Evolutionary conservation across 2,329 filamentous ascomycete species (phyloP).

Genomic region (Ceratocystis harringtonii): DNA sequence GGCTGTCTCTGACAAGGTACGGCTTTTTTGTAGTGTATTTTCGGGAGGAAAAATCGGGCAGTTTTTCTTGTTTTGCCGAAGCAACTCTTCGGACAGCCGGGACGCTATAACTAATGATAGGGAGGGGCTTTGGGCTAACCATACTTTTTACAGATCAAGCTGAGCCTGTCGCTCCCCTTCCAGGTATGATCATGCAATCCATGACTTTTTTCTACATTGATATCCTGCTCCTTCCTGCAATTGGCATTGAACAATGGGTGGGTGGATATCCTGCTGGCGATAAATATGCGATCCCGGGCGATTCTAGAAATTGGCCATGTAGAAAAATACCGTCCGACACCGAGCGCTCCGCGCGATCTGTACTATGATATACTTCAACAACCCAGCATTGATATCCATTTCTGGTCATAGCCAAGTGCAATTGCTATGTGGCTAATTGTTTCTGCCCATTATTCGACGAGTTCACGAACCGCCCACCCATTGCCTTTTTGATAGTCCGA

Average conservation of each 20-base stretch:
- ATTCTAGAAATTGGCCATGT: not conserved
- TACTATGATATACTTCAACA: constrained; percentile 4
- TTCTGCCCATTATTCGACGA: not conserved
- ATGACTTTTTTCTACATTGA: not conserved
- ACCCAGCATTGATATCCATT: not conserved
- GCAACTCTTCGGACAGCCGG: not conserved
- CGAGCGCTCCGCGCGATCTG: not conserved
- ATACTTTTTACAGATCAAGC: constrained; percentile 55
- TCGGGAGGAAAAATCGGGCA: not conserved
- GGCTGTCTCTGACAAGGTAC: constrained; percentile 66
- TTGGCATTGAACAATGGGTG: not conserved
- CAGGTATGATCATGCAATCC: constrained; percentile 53
- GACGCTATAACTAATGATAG: not conserved
- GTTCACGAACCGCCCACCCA: not conserved
- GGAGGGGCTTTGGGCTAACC: constrained; percentile 20
- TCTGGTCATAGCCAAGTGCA: not conserved
- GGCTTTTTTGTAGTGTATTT: constrained; percentile 19
- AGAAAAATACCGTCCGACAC: not conserved
- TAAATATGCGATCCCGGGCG: not conserved
- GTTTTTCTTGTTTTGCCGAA: not conserved
- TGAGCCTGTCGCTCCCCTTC: constrained; percentile 93
- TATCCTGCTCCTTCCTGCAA: not conserved
- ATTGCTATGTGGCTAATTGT: not conserved
- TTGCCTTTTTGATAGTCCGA: not conserved
- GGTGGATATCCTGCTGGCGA: not conserved